Evolutionary conservation across 352 stramenopile genomes (phyloP), one percentile per base, ranked within the genome.

Genomic region (Globisporangium perplexum): DNA sequence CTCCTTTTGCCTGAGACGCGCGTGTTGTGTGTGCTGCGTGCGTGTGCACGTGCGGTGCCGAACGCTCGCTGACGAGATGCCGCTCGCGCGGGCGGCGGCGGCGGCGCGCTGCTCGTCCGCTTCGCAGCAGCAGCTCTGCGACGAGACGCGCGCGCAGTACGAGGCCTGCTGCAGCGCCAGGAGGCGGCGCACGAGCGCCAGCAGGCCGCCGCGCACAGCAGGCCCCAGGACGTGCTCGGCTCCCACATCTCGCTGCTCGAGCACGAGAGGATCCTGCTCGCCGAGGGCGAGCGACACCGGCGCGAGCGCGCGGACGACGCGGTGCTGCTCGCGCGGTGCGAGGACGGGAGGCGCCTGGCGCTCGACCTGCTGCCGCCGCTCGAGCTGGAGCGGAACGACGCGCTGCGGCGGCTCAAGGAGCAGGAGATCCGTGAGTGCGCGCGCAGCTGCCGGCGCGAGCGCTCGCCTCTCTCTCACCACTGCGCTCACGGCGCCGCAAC

Each of bases 121-220:
- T 22, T 20, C 15, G 35, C 44, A 47, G 12, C 74, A 77, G 39
- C 50, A 73, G 45, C 52, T 86, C 17, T 85, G 74, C 33, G 71
- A 85, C 10, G 71, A 79, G 30, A 88, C 73, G 23, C 72, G 74
- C 4, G 49, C 60, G 18, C 74, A 82, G 53, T 88, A 73, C 50
- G 74, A 85, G 50, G 46, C 71, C 66, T 76, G 36, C 53, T 85
- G 14, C 53, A 73, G 55, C 64, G 69, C 1, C 65, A 73, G 47
- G 71, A 85, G 23, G 55, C 48, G 12, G 50, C 65, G 33, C 62
- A 85, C 50, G 74, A 85, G 50, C 63, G 68, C 20, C 66, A 82
- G 56, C 45, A 77, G 12, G 64, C 76, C 26, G 48, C 33, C 12
- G 23, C 77, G 36, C 74, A 81, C 26, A 49, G 55, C 11, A 64